Percentiles rank a stretch among this genome's conserved stretches.
phyloP scores from a whole-genome alignment of 768 basidiomycete genomes.

The Nidularia sp. region DNA sequence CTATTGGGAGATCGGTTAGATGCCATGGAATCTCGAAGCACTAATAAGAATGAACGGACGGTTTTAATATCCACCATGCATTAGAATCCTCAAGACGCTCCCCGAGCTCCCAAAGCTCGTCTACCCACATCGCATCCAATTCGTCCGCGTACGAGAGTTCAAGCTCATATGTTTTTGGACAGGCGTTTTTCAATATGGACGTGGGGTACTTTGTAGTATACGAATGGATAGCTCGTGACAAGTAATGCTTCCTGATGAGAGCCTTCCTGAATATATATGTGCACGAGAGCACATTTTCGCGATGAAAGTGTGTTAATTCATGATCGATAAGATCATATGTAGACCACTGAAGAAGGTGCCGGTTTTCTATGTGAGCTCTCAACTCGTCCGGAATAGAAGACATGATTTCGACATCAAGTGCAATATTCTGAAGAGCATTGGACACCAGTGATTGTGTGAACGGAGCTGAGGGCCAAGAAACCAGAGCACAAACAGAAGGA shows the following conservation, averaged over 20 bases:
- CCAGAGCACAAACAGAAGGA: conserved; percentile 14
- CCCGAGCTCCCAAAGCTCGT: conserved; percentile 89
- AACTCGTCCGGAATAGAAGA: conserved; percentile 8
- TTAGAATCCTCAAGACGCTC: conserved; percentile 45
- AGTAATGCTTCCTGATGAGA: conserved; percentile 91
- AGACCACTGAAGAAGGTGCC: conserved; percentile 68
- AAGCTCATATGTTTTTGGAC: conserved; percentile 78
- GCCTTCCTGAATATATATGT: conserved; percentile 89
- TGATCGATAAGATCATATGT: conserved; percentile 88
- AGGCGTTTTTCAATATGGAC: conserved; percentile 48
- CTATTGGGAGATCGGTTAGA: conserved; percentile 17
- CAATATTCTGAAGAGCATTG: conserved; percentile 28
- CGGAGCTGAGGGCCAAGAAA: conserved; percentile 49
- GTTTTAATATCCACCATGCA: conserved; percentile 94
- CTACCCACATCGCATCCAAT: conserved; percentile 87
- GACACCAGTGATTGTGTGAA: conserved; percentile 27
- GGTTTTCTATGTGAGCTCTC: conserved; percentile 1
- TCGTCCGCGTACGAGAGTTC: conserved; percentile 91
- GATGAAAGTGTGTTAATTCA: conserved; percentile 53
- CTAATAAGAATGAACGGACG: conserved; percentile 32
- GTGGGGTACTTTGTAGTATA: conserved; percentile 69
- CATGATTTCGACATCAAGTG: conserved; percentile 13
- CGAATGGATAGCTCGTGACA: conserved; percentile 68
- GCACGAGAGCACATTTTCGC: conserved; percentile 59
- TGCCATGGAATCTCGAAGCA: conserved; percentile 1